Conservation (phyloP, 441 rosid species). For the Erodium texanum region DNA sequence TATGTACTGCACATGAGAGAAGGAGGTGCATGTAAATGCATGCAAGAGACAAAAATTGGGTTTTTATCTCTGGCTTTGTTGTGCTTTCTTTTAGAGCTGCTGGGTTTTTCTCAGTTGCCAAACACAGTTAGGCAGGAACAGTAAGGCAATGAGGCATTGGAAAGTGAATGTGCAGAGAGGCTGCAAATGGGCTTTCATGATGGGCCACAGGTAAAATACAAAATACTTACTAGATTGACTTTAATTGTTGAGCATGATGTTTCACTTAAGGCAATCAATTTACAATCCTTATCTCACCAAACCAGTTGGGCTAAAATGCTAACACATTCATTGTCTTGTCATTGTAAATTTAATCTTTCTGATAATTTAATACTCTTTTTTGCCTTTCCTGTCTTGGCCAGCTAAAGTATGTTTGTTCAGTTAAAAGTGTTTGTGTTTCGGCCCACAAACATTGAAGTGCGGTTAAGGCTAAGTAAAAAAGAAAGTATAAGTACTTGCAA, state of each 20-base stretch:
- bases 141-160: background rate
- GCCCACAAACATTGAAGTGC: background rate
- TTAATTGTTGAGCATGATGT: background rate
- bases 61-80: slow-evolving; percentile 21
- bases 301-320: background rate
- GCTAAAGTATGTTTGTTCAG: background rate
- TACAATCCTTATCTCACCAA: background rate
- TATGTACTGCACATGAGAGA: slow-evolving; percentile 11
- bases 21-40: slow-evolving; percentile 26
- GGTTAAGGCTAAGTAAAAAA: too few relatives aligned
- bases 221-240: background rate
- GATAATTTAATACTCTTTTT: background rate
- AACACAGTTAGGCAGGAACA: background rate
- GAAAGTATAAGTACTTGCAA: background rate
- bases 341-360: background rate
- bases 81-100: slow-evolving; percentile 23
- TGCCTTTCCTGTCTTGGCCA: background rate
- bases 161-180: slow-evolving; percentile 6
- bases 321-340: background rate
- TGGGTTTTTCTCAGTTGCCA: background rate
- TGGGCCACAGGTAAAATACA: background rate
- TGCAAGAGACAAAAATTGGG: slow-evolving; percentile 30
- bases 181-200: background rate
- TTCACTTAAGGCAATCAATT: background rate
- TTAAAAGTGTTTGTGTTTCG: background rate